Conservation (phyloP, 257 asterid genomes). For the Osmanthus fragrans region DNA sequence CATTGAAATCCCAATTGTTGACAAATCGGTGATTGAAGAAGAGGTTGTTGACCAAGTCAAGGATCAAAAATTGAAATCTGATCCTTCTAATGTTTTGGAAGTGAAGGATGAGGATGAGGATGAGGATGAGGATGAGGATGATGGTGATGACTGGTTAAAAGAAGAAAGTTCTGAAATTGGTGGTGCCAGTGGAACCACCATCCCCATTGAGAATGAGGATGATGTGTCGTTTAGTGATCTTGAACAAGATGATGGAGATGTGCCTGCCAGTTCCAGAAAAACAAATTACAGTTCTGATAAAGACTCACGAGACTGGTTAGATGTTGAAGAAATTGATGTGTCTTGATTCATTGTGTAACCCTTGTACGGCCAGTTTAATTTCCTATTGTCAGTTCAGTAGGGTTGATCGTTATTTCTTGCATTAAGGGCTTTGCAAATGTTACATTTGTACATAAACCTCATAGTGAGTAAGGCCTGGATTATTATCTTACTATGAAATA, state of each 20-base stretch:
- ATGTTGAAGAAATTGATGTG: constrained; percentile 61
- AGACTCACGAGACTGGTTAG: constrained; percentile 77
- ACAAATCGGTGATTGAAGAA: constrained; percentile 37
- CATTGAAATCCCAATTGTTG: constrained; percentile 41
- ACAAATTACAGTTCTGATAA: constrained; percentile 58
- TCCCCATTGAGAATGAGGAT: constrained; percentile 71
- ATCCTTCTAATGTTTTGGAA: constrained; percentile 24
- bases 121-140: constrained; percentile 63
- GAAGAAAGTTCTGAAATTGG: constrained; percentile 66
- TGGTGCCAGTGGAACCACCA: constrained; percentile 39
- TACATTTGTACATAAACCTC: constrained; percentile 35
- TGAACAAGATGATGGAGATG: constrained; percentile 68
- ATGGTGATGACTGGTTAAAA: constrained; percentile 90
- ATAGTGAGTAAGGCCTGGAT: constrained; percentile 24
- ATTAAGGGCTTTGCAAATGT: constrained; percentile 18
- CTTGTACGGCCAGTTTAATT: constrained; percentile 11
- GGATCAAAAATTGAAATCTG: constrained; percentile 23
- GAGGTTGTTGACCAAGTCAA: constrained; percentile 30
- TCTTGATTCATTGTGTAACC: constrained; percentile 31
- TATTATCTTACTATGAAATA: constrained; percentile 19
- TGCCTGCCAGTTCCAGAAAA: constrained; percentile 47
- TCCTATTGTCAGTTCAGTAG: constrained; percentile 31
- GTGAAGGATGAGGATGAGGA: constrained; percentile 55
- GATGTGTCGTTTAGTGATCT: constrained; percentile 98
- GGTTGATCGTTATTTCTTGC: constrained; percentile 13